A percentile compares a stretch with the other conserved stretches of the same genome.
These are phyloP conservation scores for Gastrodia elata DNA, from an alignment of 106 monocot genomes.

Conservation along the genomic window DNA sequence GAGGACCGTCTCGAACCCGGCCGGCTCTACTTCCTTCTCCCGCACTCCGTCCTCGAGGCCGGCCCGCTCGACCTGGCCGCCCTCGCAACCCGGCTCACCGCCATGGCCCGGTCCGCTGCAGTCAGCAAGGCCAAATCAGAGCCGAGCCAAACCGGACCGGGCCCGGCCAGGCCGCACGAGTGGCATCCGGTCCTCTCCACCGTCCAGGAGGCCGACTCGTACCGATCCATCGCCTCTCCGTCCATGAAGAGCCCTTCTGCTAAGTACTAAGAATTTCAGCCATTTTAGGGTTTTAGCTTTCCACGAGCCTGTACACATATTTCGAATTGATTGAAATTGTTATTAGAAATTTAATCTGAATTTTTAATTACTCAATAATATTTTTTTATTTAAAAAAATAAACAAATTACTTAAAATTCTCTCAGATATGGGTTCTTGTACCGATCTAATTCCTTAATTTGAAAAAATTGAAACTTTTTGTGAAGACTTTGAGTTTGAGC, in stretches of 20 bases:
- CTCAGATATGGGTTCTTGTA: no score
- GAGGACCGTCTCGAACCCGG: constrained; percentile 52
- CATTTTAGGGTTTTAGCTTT: not conserved
- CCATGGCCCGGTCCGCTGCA: constrained; percentile 19
- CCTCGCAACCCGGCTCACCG: constrained; percentile 32
- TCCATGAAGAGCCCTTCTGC: constrained; percentile 3
- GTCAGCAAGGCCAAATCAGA: constrained; percentile 1
- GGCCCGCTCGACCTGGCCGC: constrained; percentile 32
- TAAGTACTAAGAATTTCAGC: not conserved
- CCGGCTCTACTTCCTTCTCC: constrained; percentile 69
- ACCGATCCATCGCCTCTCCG: constrained; percentile 20
- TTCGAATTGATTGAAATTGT: not conserved
- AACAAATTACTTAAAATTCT: no score
- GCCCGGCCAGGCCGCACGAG: not conserved
- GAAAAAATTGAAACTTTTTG: no score
- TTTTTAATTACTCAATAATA: no score
- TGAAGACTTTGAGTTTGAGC: no score
- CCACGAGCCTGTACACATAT: not conserved
- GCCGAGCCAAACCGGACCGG: not conserved
- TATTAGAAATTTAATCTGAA: no score
- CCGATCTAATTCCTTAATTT: no score
- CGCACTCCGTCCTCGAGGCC: constrained; percentile 40
- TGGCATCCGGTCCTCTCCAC: constrained; percentile 74
- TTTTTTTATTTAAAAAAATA: no score
- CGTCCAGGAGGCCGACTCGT: constrained; percentile 52